Evolutionary conservation across 768 basidiomycete species (phyloP), one percentile per base, ranked within the genome.

Genomic region (Epithele typhae): DNA sequence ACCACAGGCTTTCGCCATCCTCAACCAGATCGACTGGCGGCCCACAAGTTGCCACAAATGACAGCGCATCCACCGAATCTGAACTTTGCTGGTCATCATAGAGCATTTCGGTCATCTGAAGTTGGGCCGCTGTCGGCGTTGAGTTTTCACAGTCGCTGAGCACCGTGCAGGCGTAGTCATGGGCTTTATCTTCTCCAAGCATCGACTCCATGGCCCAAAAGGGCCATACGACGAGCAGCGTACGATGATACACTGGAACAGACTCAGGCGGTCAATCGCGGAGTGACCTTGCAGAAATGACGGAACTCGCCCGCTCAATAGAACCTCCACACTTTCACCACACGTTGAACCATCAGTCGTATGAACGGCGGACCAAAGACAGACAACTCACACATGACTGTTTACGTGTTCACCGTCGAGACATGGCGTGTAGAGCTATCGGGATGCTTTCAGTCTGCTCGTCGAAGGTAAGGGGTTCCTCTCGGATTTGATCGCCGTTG

Each of bases 201-300:
- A 58, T 43, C 11, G 43, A 47, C 22, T 34, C 25, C 37, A 58
- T 24, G 8, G 35, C 40, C 23, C 42, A 53, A 2, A 46, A 25
- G 6, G 59, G 59, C 61, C 58, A 62, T 34, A 61, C 54, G 34
- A 64, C 55, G 1, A 61, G 51, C 8, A 60, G 55, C 1, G 55
- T 54, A 5, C 58, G 56, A n/a, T 53, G 58, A 40, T 61, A 63
- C 39, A 53, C 63, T 62, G 40, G 0, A 23, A 21, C 8, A 3
- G 2, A 34, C 9, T 10, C 1, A 6, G 11, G n/a, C 3, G 14
- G 10, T n/a, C 7, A 10, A 4, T 10, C 7, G 5, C 3, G 9
- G 17, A 30, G 8, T 30, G 14, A 14, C 15, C 21, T 6, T 35
- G 12, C 6, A 23, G 19, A 14, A 14, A 44, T 7, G 18, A 30